These are phyloP conservation scores for Petasospora rhodanensis DNA, from an alignment of 1,139 yeast species.

Conservation along the genomic window DNA sequence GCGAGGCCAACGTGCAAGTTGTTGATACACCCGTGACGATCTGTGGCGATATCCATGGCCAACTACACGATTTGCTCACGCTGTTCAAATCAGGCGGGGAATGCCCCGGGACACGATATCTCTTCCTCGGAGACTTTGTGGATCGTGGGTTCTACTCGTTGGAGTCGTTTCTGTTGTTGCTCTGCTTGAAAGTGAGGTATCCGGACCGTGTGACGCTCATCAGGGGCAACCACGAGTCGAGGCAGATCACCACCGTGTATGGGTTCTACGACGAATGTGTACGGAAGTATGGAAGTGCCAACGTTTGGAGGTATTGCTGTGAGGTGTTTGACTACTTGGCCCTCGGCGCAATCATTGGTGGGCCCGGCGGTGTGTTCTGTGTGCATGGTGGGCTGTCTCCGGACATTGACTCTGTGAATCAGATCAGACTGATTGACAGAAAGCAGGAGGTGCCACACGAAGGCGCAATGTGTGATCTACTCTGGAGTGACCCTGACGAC, in stretches of 20 bases:
- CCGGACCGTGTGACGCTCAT: constrained; percentile 91
- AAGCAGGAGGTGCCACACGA: constrained; percentile 98
- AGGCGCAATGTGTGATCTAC: constrained; percentile 96
- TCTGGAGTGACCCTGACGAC: constrained; percentile 98
- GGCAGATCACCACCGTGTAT: constrained; percentile 96
- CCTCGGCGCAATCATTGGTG: constrained; percentile 86
- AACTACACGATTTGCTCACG: constrained; percentile 88
- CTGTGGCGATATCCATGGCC: constrained; percentile 98
- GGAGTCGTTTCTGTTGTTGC: constrained; percentile 73
- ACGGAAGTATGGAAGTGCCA: constrained; percentile 91
- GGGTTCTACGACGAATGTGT: constrained; percentile 98
- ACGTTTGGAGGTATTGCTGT: constrained; percentile 81
- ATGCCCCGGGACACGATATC: constrained; percentile 51
- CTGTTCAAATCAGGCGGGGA: constrained; percentile 88
- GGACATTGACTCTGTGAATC: constrained; percentile 83
- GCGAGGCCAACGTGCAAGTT: constrained; percentile 90
- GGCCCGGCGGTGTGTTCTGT: constrained; percentile 63
- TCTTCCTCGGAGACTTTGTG: constrained; percentile 67
- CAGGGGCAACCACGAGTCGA: constrained; percentile 95
- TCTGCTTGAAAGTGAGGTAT: constrained; percentile 85
- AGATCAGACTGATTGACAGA: constrained; percentile 54
- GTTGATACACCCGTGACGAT: constrained; percentile 97
- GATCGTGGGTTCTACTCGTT: constrained; percentile 96
- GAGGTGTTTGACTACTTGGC: constrained; percentile 91
- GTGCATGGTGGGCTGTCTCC: constrained; percentile 97